A percentile compares a stretch with the other conserved stretches of the same genome.
Evolutionary conservation across 768 basidiomycete species (phyloP).

Genomic region (Auriscalpium orientale): DNA sequence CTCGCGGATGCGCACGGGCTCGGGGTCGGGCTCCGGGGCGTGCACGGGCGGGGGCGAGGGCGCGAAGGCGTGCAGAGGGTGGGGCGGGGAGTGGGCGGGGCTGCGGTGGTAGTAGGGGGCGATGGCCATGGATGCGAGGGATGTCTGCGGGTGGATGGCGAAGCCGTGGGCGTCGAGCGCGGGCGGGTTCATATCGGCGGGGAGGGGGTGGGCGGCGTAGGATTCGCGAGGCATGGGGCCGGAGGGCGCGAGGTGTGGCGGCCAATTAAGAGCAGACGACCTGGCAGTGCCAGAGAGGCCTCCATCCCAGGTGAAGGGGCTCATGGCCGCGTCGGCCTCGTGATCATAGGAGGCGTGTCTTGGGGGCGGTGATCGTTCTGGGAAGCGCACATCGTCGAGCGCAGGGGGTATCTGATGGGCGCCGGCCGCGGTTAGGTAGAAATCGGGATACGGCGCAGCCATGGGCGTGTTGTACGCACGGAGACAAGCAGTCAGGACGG

Average conservation of each 20-base stretch:
- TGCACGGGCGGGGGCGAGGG: conserved; percentile 3
- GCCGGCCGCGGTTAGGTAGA: background rate
- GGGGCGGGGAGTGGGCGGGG: background rate
- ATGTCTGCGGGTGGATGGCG: background rate
- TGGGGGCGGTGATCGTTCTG: background rate
- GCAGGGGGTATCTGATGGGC: background rate
- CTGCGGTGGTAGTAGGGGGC: background rate
- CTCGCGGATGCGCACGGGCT: conserved; percentile 8
- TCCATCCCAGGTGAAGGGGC: background rate
- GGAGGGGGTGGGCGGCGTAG: background rate
- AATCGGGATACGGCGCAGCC: background rate
- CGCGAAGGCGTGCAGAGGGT: conserved; percentile 6
- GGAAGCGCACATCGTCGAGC: background rate
- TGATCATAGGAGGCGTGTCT: background rate
- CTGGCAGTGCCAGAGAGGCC: background rate
- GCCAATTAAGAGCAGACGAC: background rate
- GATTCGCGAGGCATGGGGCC: background rate
- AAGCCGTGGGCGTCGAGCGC: conserved; percentile 9
- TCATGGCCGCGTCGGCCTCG: background rate
- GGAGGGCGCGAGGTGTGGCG: background rate
- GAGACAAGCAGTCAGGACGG: no score
- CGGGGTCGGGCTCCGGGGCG: background rate
- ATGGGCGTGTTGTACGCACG: no score
- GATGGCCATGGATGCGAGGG: background rate
- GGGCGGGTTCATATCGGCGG: conserved; percentile 3